These are phyloP conservation scores for Cronartium ribicola DNA, from an alignment of 1,284 basidiomycete genomes.

Conservation along the genomic window DNA sequence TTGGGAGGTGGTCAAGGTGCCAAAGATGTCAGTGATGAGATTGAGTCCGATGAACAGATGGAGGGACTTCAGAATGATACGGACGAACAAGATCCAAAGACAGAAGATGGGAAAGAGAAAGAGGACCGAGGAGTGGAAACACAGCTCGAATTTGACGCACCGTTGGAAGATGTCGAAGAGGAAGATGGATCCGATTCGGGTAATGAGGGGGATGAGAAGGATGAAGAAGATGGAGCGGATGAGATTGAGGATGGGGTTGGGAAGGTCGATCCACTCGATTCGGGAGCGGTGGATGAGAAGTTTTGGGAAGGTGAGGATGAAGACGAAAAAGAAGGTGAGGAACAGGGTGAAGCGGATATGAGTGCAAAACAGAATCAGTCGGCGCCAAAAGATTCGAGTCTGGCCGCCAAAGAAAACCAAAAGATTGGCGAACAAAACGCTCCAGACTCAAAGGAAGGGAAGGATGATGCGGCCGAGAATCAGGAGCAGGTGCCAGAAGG, in stretches of 20 bases:
- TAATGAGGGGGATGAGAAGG: slow-evolving; percentile 57
- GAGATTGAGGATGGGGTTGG: slow-evolving; percentile 76
- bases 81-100: slow-evolving; percentile 49
- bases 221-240: slow-evolving; percentile 58
- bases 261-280: slow-evolving; percentile 79
- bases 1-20: slow-evolving; percentile 77
- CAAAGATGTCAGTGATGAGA: slow-evolving; percentile 85
- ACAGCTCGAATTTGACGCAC: slow-evolving; percentile 66
- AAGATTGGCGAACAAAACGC: slow-evolving; percentile 50
- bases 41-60: slow-evolving; percentile 90
- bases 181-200: slow-evolving; percentile 62
- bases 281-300: slow-evolving; percentile 87
- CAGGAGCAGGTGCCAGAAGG: slow-evolving; percentile 57
- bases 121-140: slow-evolving; percentile 51
- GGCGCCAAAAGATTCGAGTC: slow-evolving; percentile 24
- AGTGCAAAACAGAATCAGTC: slow-evolving; percentile 19
- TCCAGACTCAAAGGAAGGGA: slow-evolving; percentile 54
- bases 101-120: slow-evolving; percentile 59
- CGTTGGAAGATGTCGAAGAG: slow-evolving; percentile 63
- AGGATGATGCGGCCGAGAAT: slow-evolving; percentile 56
- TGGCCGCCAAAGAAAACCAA: slow-evolving; percentile 26
- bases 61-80: slow-evolving; percentile 77
- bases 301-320: slow-evolving; percentile 82
- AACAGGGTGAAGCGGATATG: slow-evolving; percentile 51
- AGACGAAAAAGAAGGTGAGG: slow-evolving; percentile 54